Conservation (phyloP, 257 asterid species). For the Avicennia marina region DNA sequence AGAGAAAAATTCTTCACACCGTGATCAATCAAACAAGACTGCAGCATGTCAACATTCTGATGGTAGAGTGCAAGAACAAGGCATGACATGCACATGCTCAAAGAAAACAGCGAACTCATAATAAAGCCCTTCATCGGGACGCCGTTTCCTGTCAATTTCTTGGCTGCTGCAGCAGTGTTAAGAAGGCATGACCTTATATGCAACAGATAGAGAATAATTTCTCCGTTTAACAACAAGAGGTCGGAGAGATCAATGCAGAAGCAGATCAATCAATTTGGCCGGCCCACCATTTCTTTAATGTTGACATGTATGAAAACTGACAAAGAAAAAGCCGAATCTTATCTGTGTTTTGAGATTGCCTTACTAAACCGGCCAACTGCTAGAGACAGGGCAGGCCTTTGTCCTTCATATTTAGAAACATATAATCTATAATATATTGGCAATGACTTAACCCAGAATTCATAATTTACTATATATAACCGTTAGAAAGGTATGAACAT, state of each 20-base stretch:
- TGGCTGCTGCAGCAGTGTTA: constrained; percentile 3
- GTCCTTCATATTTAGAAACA: background rate
- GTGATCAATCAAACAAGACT: constrained; percentile 41
- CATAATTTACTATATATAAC: too few species aligned
- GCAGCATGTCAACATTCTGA: constrained; percentile 16
- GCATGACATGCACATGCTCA: constrained; percentile 11
- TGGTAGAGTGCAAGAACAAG: constrained; percentile 14
- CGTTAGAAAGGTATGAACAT: too few species aligned
- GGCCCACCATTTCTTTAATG: constrained; percentile 15
- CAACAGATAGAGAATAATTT: constrained; percentile 19
- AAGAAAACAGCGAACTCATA: background rate
- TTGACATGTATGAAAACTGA: constrained; percentile 19
- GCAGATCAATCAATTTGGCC: constrained; percentile 25
- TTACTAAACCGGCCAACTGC: constrained; percentile 22
- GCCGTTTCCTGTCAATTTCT: constrained; percentile 14
- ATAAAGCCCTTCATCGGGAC: constrained; percentile 8
- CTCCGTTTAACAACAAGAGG: constrained; percentile 27
- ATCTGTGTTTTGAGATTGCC: background rate
- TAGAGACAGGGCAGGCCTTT: constrained; percentile 33
- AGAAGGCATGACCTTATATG: constrained; percentile 9
- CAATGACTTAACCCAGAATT: too few species aligned
- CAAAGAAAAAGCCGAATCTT: constrained; percentile 13
- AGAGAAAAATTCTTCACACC: constrained; percentile 43
- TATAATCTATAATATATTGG: too few species aligned
- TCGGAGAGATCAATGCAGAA: constrained; percentile 12